Conservation (phyloP, 495 filamentous ascomycete genomes). For the Wilcoxina mikolae region DNA sequence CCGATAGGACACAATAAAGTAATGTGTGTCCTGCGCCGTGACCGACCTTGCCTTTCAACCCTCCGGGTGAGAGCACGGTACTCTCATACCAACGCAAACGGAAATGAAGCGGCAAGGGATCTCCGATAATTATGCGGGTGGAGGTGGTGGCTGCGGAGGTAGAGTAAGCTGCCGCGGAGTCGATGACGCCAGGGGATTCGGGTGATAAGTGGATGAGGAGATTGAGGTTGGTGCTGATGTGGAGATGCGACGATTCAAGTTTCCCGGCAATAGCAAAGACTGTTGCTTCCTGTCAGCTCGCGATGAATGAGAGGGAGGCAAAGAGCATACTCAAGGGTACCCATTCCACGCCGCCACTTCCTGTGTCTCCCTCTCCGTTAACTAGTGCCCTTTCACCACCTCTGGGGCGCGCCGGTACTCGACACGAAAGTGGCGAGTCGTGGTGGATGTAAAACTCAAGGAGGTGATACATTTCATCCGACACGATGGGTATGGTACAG, state of each 20-base stretch:
- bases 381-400: constrained; percentile 14
- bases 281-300: constrained; percentile 4
- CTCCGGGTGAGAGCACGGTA: constrained; percentile 44
- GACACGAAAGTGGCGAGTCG: constrained; percentile 85
- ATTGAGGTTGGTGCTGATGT: constrained; percentile 80
- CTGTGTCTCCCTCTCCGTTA: constrained; percentile 8
- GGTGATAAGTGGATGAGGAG: constrained; percentile 23
- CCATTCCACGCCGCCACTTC: constrained; percentile 32
- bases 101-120: constrained; percentile 65
- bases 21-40: constrained; percentile 10
- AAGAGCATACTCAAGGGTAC: constrained; percentile 35
- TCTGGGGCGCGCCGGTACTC: constrained; percentile 65
- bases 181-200: constrained; percentile 49
- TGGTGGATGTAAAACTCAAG: constrained; percentile 98
- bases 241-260: constrained; percentile 75
- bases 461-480: constrained; percentile 87
- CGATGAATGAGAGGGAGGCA: background rate
- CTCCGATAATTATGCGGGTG: constrained; percentile 66
- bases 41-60: constrained; percentile 36
- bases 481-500: constrained; percentile 75
- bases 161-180: constrained; percentile 72
- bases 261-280: constrained; percentile 82
- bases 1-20: constrained; percentile 27
- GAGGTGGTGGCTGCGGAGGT: constrained; percentile 51
- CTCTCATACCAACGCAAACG: constrained; percentile 76